Base-by-base conservation (phyloP, 192 early-diverging fungal species). In the Spizellomyces punctatus region DNA sequence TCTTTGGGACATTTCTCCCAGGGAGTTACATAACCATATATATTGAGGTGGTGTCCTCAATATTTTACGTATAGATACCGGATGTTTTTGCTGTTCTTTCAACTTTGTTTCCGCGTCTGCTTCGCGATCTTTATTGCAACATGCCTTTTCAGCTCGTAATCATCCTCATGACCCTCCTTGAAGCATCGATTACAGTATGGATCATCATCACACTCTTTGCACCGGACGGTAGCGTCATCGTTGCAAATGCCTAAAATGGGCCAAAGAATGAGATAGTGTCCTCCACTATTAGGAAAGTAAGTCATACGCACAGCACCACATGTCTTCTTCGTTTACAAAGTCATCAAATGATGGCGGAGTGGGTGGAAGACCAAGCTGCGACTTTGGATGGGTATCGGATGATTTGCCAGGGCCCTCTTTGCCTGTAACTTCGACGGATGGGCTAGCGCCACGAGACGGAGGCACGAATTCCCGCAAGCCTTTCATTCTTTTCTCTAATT, bases 131-230 rank as follows among this genome's bases (percentile, higher is more conserved):
- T 75, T 27, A 52, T 56, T 55, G 76, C 64, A 10, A 76, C 67
- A 52, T 82, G 81, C 43, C 64, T 62, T 22, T 66, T 52, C 22
- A 79, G 22, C 63, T 82, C 81, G 52, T 49, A 10, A 58, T 82
- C 79, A 21, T 64, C 55, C 17, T 56, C 36, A 77, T 89, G 88
- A 42, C 82, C 84, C 63, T 84, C 75, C 14, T 79, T 77, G 74
- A 86, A 89, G 49, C 88, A 89, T 6, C 61, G 65, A 36, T 74
- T 55, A 49, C 86, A 89, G 46, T 88, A 89, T 47, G 81, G 46
- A 58, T 88, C 88, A 68, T 87, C 78, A 21, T 89, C 88, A 67
- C 88, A 89, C 16, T 82, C 83, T 42, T 69, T 64, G 76, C 88
- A 89, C n/a, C 63, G 67, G 63, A 88, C 72, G 6, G 78, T 81